A percentile compares a stretch with the other conserved stretches of the same genome.
These are phyloP conservation scores for Calendula officinalis DNA, from an alignment of 129 eudicot genomes.

Conservation along the genomic window DNA sequence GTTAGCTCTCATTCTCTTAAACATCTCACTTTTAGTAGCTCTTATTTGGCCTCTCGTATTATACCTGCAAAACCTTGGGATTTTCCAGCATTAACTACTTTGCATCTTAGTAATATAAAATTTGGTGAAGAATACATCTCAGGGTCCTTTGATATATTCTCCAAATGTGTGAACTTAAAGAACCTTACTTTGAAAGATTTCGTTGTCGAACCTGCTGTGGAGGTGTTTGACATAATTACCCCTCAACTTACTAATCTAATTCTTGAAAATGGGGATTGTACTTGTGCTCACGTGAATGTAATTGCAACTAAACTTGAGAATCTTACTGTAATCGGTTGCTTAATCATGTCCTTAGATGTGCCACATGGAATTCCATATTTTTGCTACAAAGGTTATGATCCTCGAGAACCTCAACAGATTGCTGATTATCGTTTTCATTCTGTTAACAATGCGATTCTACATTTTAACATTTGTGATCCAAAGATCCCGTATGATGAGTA, in stretches of 20 bases:
- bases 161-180: conserved; percentile 19
- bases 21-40: conserved; percentile 7
- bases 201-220: not conserved
- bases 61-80: conserved; percentile 19
- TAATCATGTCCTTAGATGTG: not conserved
- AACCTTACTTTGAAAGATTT: conserved; percentile 8
- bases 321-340: conserved; percentile 2
- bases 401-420: too few relatives aligned
- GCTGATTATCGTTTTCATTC: too few relatives aligned
- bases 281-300: not conserved
- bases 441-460: too few relatives aligned
- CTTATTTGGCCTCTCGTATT: not conserved
- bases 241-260: conserved; percentile 12
- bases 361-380: conserved; percentile 10
- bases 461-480: too few relatives aligned
- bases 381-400: not conserved
- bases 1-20: conserved; percentile 12
- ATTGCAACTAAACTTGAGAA: too few relatives aligned
- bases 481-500: not conserved
- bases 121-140: conserved; percentile 3
- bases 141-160: conserved; percentile 2
- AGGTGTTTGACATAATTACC: conserved; percentile 11
- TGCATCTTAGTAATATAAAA: not conserved
- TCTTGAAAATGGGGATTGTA: not conserved
- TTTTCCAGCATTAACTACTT: conserved; percentile 20